Percentiles rank a stretch among this genome's conserved stretches.
Conservation (phyloP, 495 filamentous ascomycete genomes). For the Hypoxylon lienhwacheense region DNA sequence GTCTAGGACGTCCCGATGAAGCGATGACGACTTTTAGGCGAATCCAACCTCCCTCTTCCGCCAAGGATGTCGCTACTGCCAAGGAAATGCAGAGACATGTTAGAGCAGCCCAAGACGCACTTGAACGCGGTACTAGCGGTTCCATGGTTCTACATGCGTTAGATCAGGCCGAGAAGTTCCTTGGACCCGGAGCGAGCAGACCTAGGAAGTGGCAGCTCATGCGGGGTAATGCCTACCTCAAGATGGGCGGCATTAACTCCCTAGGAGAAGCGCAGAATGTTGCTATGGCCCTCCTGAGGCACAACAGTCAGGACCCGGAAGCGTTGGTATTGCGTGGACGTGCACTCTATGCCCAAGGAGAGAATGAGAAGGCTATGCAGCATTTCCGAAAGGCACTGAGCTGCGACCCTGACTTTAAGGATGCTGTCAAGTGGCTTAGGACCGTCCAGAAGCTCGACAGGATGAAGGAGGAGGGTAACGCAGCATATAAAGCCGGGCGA, state of each 20-base stretch:
- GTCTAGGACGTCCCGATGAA: constrained; percentile 79
- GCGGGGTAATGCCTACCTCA: constrained; percentile 90
- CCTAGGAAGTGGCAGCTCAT: constrained; percentile 93
- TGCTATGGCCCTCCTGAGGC: constrained; percentile 79
- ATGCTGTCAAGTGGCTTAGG: constrained; percentile 78
- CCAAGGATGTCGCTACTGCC: constrained; percentile 78
- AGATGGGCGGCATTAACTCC: constrained; percentile 87
- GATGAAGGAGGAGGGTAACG: constrained; percentile 93
- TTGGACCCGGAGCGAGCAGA: constrained; percentile 71
- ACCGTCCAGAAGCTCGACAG: constrained; percentile 88
- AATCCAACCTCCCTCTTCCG: constrained; percentile 74
- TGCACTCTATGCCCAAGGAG: constrained; percentile 84
- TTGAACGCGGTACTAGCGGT: constrained; percentile 70
- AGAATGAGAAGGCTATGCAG: constrained; percentile 92
- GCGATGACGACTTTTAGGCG: constrained; percentile 75
- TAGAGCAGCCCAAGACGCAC: constrained; percentile 73
- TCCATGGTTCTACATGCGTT: constrained; percentile 92
- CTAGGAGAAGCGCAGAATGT: constrained; percentile 90
- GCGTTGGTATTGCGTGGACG: constrained; percentile 87
- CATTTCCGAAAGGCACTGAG: constrained; percentile 86
- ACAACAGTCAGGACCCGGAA: constrained; percentile 90
- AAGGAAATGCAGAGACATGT: constrained; percentile 83
- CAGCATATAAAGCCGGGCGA: constrained; percentile 80
- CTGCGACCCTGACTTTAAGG: constrained; percentile 90
- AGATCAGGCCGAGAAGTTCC: constrained; percentile 78